A percentile compares a stretch with the other conserved stretches of the same genome.
phyloP scores from a whole-genome alignment of 768 basidiomycete species.

The Neoboletus subvelutipes region DNA sequence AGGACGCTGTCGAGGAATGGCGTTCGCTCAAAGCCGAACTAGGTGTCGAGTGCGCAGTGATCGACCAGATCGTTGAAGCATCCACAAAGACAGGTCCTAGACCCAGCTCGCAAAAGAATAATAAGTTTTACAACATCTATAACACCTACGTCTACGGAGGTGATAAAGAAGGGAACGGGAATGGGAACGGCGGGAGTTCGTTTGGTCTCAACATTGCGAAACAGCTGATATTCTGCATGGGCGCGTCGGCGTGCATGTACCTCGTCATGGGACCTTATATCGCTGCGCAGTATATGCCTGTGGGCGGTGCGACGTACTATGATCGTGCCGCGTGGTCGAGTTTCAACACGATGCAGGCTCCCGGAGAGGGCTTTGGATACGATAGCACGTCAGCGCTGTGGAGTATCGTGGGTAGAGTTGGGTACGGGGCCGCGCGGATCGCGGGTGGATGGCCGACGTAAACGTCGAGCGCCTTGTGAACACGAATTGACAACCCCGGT shows the following conservation, averaged over 20 bases:
- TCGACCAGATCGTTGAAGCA: constrained; percentile 65
- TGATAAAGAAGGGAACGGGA: constrained; percentile 37
- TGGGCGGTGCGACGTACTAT: constrained; percentile 71
- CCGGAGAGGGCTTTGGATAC: constrained; percentile 66
- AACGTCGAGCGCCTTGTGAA: not conserved
- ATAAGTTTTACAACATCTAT: constrained; percentile 83
- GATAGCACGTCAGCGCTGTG: constrained; percentile 65
- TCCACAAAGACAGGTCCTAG: constrained; percentile 32
- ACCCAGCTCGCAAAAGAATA: constrained; percentile 41
- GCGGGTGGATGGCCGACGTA: constrained; percentile 79
- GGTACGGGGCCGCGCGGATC: constrained; percentile 72
- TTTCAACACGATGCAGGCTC: constrained; percentile 69
- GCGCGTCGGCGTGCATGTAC: constrained; percentile 61
- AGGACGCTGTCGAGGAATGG: constrained; percentile 75
- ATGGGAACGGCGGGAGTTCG: constrained; percentile 16
- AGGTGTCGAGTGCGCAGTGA: constrained; percentile 72
- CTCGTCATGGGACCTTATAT: constrained; percentile 60
- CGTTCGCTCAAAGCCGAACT: constrained; percentile 75
- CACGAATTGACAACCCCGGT: constrained; percentile 9
- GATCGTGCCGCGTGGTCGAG: constrained; percentile 79
- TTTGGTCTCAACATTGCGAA: constrained; percentile 38
- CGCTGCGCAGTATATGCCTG: constrained; percentile 51
- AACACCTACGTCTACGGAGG: constrained; percentile 64
- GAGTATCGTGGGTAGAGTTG: constrained; percentile 68
- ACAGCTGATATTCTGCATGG: constrained; percentile 57